Conservation (phyloP, 306 rosid genomes). For the Betula pendula region DNA sequence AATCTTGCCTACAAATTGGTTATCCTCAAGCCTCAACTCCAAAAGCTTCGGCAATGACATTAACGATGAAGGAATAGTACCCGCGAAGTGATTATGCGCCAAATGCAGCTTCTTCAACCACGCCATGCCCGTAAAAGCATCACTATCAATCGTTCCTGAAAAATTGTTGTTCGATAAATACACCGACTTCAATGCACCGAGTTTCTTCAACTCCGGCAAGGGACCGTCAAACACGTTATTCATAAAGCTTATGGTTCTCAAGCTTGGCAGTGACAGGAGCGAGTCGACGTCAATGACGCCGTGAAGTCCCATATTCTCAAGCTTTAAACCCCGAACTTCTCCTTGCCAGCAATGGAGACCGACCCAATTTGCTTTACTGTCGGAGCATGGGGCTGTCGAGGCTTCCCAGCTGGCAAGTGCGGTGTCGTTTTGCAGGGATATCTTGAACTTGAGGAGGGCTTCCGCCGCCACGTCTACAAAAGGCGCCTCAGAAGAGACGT, state of each 20-base stretch:
- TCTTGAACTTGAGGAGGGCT: conserved; percentile 62
- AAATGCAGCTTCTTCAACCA: conserved; percentile 69
- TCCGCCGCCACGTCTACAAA: too few species aligned
- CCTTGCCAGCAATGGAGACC: conserved; percentile 54
- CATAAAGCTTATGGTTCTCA: conserved; percentile 62
- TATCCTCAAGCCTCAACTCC: conserved; percentile 58
- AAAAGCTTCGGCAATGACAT: conserved; percentile 42
- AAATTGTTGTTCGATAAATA: conserved; percentile 65
- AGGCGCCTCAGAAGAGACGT: conserved; percentile 15
- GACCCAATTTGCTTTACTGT: conserved; percentile 42
- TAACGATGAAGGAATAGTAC: conserved; percentile 60
- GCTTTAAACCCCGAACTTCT: conserved; percentile 54
- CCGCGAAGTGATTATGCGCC: conserved; percentile 54
- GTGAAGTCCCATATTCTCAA: conserved; percentile 61
- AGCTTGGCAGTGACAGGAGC: conserved; percentile 40
- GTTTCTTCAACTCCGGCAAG: conserved; percentile 47
- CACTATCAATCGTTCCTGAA: conserved; percentile 51
- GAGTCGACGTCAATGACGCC: conserved; percentile 53
- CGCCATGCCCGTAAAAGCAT: conserved; percentile 43
- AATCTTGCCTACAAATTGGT: conserved; percentile 57
- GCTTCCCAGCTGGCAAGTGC: conserved; percentile 44
- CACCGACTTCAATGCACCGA: conserved; percentile 46
- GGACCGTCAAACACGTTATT: conserved; percentile 50
- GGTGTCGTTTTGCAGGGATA: conserved; percentile 33
- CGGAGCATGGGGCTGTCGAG: conserved; percentile 44